Conservation (phyloP, 768 basidiomycete genomes). For the Rhodotorula taiwanensis region DNA sequence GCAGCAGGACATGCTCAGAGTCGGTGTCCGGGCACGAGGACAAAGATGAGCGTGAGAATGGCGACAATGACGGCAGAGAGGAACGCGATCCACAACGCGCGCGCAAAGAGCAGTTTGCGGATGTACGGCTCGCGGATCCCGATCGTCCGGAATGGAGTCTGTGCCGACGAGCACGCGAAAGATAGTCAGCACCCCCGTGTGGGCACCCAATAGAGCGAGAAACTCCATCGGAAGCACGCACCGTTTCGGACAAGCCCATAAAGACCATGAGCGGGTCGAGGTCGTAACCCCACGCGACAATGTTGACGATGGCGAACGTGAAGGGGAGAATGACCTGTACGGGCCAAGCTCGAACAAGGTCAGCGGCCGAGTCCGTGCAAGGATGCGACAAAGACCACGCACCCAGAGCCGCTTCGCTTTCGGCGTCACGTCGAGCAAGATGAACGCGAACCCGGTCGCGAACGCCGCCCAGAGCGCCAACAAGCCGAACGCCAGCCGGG, state of each 20-base stretch:
- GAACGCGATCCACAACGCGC: slow-evolving; percentile 75
- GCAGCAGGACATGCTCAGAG: no score
- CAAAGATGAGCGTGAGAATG: slow-evolving; percentile 82
- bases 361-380: background rate
- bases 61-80: slow-evolving; percentile 59
- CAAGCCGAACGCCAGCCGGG: slow-evolving; percentile 75
- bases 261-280: slow-evolving; percentile 93
- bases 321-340: slow-evolving; percentile 88
- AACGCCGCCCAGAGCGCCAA: slow-evolving; percentile 92
- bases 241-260: slow-evolving; percentile 82
- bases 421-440: slow-evolving; percentile 88
- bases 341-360: background rate
- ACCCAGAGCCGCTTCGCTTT: slow-evolving; percentile 93
- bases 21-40: slow-evolving; percentile 89
- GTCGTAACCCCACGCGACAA: slow-evolving; percentile 93
- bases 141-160: slow-evolving; percentile 87
- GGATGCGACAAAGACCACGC: slow-evolving; percentile 47
- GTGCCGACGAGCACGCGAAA: no score
- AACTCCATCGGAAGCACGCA: slow-evolving; percentile 3
- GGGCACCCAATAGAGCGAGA: no score
- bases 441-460: slow-evolving; percentile 76
- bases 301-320: slow-evolving; percentile 75
- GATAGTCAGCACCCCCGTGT: no score
- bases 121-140: slow-evolving; percentile 90
- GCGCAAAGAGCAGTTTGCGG: slow-evolving; percentile 75